These are phyloP conservation scores for Citrullus colocynthis DNA, from an alignment of 306 rosid species.

Conservation along the genomic window DNA sequence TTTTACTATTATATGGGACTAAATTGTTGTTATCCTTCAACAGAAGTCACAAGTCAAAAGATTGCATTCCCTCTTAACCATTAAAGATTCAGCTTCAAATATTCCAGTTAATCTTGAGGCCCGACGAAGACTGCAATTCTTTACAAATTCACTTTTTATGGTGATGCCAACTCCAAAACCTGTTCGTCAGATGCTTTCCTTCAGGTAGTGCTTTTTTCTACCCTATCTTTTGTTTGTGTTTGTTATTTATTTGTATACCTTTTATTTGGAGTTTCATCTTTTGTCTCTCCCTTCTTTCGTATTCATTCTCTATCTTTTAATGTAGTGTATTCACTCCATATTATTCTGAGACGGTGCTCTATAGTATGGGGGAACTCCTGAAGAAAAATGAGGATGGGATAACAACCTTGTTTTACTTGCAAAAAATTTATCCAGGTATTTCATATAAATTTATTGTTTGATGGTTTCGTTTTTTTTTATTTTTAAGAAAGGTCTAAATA, in stretches of 20 bases:
- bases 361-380: constrained; percentile 65
- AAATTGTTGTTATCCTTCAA: constrained; percentile 9
- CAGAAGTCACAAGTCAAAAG: constrained; percentile 74
- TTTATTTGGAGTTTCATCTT: constrained; percentile 17
- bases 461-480: neutral
- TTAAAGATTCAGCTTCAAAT: constrained; percentile 82
- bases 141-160: constrained; percentile 92
- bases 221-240: constrained; percentile 11
- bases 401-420: constrained; percentile 80
- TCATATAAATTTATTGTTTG: no score
- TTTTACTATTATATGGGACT: constrained; percentile 1
- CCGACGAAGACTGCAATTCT: constrained; percentile 66
- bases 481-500: no score
- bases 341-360: constrained; percentile 85
- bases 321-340: constrained; percentile 97
- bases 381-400: constrained; percentile 94
- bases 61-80: constrained; percentile 66
- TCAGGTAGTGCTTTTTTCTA: constrained; percentile 35
- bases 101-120: constrained; percentile 93
- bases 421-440: constrained; percentile 80
- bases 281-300: constrained; percentile 14
- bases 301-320: constrained; percentile 8
- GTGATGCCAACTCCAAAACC: constrained; percentile 65
- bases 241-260: constrained; percentile 7
- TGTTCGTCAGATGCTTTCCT: constrained; percentile 71